Conservation (phyloP, 257 asterid species). For the Solanum chmielewskii region DNA sequence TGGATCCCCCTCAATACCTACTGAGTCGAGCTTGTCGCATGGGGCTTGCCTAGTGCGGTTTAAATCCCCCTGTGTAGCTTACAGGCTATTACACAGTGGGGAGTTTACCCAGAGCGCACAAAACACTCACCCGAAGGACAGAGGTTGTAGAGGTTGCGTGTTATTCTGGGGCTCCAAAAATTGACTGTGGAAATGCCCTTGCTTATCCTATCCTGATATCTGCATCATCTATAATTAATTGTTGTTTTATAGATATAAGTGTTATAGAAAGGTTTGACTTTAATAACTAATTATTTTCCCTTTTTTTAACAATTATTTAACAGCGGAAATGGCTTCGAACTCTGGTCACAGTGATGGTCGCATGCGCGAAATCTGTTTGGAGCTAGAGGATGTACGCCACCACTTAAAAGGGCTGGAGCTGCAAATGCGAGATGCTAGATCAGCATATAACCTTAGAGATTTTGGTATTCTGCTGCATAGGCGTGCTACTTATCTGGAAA, state of each 20-base stretch:
- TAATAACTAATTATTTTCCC: not conserved
- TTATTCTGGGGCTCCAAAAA: no score
- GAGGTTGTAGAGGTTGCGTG: no score
- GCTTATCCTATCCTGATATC: not conserved
- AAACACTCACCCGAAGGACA: no score
- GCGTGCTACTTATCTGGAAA: not conserved
- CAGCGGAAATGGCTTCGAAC: not conserved
- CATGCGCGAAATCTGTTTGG: not conserved
- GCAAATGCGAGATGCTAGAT: not conserved
- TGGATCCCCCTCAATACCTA: no score
- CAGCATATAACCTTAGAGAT: no score
- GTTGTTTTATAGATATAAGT: not conserved
- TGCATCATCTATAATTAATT: not conserved
- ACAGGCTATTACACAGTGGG: no score
- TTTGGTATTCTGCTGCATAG: not conserved
- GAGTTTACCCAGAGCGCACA: no score
- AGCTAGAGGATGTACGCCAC: not conserved
- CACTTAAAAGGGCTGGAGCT: not conserved
- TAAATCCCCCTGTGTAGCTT: fast-evolving
- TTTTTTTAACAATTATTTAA: not conserved
- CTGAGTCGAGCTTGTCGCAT: no score
- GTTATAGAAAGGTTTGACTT: not conserved
- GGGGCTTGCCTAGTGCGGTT: no score
- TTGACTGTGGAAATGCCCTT: not conserved
- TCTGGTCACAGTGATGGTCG: not conserved